Base-by-base conservation (phyloP, 2,329 filamentous ascomycete species). In the Cadophora gregata region DNA sequence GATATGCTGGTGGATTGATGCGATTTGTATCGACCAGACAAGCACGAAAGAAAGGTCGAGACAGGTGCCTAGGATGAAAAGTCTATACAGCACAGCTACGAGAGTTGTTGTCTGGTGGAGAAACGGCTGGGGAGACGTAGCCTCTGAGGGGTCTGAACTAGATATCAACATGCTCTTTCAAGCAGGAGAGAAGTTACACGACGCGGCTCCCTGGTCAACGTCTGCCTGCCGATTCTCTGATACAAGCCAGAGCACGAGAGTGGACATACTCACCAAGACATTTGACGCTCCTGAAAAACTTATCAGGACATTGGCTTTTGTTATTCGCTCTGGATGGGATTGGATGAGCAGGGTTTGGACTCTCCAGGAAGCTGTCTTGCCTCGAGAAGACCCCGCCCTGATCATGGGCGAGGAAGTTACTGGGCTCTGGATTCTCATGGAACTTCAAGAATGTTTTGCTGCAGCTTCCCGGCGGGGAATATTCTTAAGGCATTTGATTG, bases 1-100 rank as follows among this genome's bases (percentile, higher is more conserved):
- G 24, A 24, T 50, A 27, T 50, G 47, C 16, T 50, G 47, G 47
- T 50, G 47, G 47, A 50, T 50, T 25, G 47, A 50, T 50, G 47
- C 47, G 47, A 50, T 50, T 24, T 48, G 45, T n/a, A 48, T 48
- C 45, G n/a, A 48, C 9, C 45, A 48, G n/a, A 21, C 10, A 10
- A 21, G 8, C 19, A 50, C 47, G 24, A 27, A 50, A 10, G 47
- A 50, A 27, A 50, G 47, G 9, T 50, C 47, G 10, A 50, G 24
- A 27, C 47, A 50, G 24, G 47, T 50, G 21, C 47, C 47, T 5
- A 50, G 47, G 24, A 50, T 50, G 47, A 50, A 14, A 50, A 10
- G 27, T 1, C 9, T 50, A 1, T 50, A 50, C 24, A 50, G 47
- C 24, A 50, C 47, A 3, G 47, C 47, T 50, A 50, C 47, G 3